A percentile compares a stretch with the other conserved stretches of the same genome.
Evolutionary conservation across 2,329 filamentous ascomycete genomes (phyloP).

Genomic region (Dryadomyces sulphureus): DNA sequence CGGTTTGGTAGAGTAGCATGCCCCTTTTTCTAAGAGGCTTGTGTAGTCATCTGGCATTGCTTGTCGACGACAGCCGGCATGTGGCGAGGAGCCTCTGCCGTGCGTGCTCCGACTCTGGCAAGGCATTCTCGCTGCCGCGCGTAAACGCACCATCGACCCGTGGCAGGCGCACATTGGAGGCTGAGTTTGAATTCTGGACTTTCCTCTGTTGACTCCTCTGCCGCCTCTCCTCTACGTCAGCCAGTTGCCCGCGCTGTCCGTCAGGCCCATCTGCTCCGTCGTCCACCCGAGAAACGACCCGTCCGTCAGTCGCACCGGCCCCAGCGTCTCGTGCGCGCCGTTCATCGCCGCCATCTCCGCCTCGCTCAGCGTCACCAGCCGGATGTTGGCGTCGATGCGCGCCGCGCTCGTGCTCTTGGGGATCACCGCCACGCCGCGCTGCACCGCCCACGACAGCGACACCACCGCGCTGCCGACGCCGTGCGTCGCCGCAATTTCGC

Average conservation of each 20-base stretch:
- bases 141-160: no score
- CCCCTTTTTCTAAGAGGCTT: no score
- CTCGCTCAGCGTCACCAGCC: slow-evolving; percentile 53
- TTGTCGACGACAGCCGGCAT: no score
- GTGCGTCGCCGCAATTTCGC: background rate
- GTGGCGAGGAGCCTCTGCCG: no score
- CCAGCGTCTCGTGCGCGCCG: background rate
- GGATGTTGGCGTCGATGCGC: slow-evolving; percentile 64
- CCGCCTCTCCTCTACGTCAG: background rate
- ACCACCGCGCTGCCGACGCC: background rate
- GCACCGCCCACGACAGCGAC: slow-evolving; percentile 58
- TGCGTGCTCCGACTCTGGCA: no score
- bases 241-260: background rate
- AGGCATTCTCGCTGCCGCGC: no score
- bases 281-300: background rate
- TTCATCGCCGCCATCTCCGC: slow-evolving; percentile 45
- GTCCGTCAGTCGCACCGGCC: background rate
- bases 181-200: background rate
- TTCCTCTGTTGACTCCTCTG: background rate
- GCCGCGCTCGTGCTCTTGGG: slow-evolving; percentile 66
- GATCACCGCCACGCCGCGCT: slow-evolving; percentile 70
- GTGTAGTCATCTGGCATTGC: no score
- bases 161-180: no score
- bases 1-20: background rate
- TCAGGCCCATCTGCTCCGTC: background rate